phyloP scores from a whole-genome alignment of 257 asterid species.

The Rauvolfia tetraphylla region DNA sequence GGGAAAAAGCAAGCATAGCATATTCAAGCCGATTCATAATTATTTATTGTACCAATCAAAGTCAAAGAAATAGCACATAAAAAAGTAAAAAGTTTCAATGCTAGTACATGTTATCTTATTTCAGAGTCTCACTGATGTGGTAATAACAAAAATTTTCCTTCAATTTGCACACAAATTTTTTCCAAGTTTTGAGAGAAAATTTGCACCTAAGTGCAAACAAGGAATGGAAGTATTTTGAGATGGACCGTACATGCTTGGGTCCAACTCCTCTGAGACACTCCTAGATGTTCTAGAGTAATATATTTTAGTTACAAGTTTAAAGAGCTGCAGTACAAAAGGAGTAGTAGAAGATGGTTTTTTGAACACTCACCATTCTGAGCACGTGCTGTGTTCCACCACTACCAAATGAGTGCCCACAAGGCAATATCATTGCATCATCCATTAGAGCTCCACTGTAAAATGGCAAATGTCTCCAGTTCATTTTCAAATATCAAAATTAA shows the following conservation, averaged over 20 bases:
- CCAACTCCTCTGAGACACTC: neutral
- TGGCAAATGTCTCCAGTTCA: slow-evolving; percentile 15
- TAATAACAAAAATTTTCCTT: neutral
- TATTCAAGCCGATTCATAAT: neutral
- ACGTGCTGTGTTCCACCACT: slow-evolving; percentile 63
- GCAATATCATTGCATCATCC: slow-evolving; percentile 96
- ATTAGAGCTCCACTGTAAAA: slow-evolving; percentile 76
- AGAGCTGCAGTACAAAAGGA: neutral
- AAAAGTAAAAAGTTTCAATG: neutral
- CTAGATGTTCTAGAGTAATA: neutral
- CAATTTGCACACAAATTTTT: neutral
- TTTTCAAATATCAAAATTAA: slow-evolving; percentile 6
- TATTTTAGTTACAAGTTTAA: neutral
- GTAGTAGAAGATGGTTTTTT: neutral
- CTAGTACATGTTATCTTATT: neutral
- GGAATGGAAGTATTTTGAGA: neutral
- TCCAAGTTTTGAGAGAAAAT: neutral
- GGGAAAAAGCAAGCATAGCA: neutral
- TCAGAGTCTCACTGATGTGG: neutral
- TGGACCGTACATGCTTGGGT: neutral
- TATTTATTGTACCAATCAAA: neutral
- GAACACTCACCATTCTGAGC: slow-evolving; percentile 55
- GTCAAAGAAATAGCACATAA: neutral
- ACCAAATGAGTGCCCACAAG: slow-evolving; percentile 97
- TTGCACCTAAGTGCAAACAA: neutral